phyloP scores from a whole-genome alignment of 768 basidiomycete species.

The Phallus indusiatus region DNA sequence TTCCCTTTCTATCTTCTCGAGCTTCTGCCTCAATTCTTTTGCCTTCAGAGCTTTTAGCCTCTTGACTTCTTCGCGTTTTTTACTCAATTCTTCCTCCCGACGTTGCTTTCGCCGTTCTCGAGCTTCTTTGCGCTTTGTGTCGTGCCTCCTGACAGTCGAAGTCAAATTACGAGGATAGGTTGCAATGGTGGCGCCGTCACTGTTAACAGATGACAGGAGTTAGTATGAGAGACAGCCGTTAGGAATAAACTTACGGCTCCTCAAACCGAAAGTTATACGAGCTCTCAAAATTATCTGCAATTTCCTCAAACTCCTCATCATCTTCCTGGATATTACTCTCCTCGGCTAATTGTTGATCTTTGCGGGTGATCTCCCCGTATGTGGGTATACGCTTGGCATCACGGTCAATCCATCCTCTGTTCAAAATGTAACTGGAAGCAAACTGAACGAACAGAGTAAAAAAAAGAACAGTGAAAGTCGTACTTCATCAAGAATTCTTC shows the following conservation, averaged over 20 bases:
- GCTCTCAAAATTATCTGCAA: slow-evolving; percentile 87
- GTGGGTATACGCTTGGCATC: slow-evolving; percentile 69
- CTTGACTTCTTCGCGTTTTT: slow-evolving; percentile 72
- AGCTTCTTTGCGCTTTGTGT: slow-evolving; percentile 77
- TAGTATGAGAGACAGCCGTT: background rate
- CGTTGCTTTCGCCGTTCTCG: slow-evolving; percentile 67
- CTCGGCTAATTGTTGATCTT: slow-evolving; percentile 13
- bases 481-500: slow-evolving; percentile 89
- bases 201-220: slow-evolving; percentile 21
- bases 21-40: slow-evolving; percentile 66
- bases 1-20: slow-evolving; percentile 63
- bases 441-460: background rate
- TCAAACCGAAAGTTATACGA: slow-evolving; percentile 98
- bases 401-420: slow-evolving; percentile 94
- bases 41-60: slow-evolving; percentile 77
- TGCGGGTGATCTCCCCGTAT: slow-evolving; percentile 63
- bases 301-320: slow-evolving; percentile 80
- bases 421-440: slow-evolving; percentile 75
- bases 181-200: slow-evolving; percentile 54
- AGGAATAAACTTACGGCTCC: slow-evolving; percentile 60
- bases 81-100: slow-evolving; percentile 66
- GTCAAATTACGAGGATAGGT: slow-evolving; percentile 69
- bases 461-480: slow-evolving; percentile 21
- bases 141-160: slow-evolving; percentile 57
- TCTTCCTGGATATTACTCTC: slow-evolving; percentile 32